phyloP scores from a whole-genome alignment of 176 grass and related monocot genomes.

The Chrysopogon serrulatus region DNA sequence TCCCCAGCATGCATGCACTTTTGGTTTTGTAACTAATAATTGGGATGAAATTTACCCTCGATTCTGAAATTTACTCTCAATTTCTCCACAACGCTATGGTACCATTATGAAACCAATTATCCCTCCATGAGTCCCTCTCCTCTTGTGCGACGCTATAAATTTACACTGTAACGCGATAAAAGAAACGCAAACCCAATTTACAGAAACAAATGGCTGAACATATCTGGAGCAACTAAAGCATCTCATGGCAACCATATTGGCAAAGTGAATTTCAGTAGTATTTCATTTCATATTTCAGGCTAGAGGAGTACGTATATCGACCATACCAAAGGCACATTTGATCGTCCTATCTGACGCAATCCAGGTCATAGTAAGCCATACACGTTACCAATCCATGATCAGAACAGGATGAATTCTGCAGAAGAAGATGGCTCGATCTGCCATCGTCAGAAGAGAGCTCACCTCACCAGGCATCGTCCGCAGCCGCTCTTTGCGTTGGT shows the following conservation, averaged over 20 bases:
- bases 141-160: too few species aligned
- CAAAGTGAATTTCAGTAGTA: neutral
- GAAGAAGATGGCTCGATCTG: neutral
- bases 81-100: neutral
- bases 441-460: neutral
- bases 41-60: too few species aligned
- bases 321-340: neutral
- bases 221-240: too few species aligned
- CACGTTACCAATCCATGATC: neutral
- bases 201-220: neutral
- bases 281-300: neutral
- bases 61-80: neutral
- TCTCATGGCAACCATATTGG: neutral
- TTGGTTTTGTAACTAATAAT: too few species aligned
- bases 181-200: neutral
- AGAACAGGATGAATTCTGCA: neutral
- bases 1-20: too few species aligned
- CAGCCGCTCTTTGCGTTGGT: slow-evolving; percentile 40
- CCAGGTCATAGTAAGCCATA: neutral
- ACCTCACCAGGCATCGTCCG: slow-evolving; percentile 42
- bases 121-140: too few species aligned
- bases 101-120: too few species aligned
- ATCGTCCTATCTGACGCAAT: neutral
- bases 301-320: neutral
- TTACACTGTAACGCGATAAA: neutral